Evolutionary conservation across 805 yeast genomes (phyloP).

Genomic region (Kluyveromyces starmeri): DNA sequence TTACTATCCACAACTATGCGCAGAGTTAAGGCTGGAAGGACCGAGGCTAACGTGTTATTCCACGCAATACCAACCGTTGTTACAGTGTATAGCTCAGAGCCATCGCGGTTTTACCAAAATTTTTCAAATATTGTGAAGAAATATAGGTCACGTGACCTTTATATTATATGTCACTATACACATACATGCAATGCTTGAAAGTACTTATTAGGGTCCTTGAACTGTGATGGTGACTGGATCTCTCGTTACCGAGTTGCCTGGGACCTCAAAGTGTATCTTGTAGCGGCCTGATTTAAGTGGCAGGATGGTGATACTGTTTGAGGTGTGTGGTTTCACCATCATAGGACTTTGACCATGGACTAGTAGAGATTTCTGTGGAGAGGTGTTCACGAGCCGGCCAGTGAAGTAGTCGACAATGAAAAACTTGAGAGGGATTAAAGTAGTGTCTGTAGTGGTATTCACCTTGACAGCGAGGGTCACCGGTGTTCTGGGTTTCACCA

Average conservation of each 20-base stretch:
- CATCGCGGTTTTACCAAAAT: too few species aligned
- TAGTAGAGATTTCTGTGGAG: background rate
- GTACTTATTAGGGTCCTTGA: too few species aligned
- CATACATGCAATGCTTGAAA: too few species aligned
- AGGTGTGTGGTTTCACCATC: background rate
- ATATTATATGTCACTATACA: too few species aligned
- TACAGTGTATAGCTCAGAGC: too few species aligned
- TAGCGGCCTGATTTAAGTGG: conserved; percentile 1
- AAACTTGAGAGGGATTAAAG: background rate
- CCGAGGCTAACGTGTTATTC: too few species aligned
- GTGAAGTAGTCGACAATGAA: conserved; percentile 1
- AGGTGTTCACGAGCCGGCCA: background rate
- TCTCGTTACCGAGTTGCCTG: background rate
- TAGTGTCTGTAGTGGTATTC: background rate
- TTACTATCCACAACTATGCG: too few species aligned
- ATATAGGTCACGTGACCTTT: too few species aligned
- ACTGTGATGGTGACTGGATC: background rate
- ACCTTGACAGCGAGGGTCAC: conserved; percentile 10
- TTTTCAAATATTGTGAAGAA: too few species aligned
- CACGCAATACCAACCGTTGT: too few species aligned
- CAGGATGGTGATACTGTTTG: background rate
- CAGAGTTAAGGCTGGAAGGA: too few species aligned
- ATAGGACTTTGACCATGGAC: conserved; percentile 1
- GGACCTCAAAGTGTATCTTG: conserved; percentile 1
- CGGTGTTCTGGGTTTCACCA: conserved; percentile 11